A percentile compares a stretch with the other conserved stretches of the same genome.
These are phyloP conservation scores for Juglanconis sp. DNA, from an alignment of 2,329 filamentous ascomycete species.

Conservation along the genomic window DNA sequence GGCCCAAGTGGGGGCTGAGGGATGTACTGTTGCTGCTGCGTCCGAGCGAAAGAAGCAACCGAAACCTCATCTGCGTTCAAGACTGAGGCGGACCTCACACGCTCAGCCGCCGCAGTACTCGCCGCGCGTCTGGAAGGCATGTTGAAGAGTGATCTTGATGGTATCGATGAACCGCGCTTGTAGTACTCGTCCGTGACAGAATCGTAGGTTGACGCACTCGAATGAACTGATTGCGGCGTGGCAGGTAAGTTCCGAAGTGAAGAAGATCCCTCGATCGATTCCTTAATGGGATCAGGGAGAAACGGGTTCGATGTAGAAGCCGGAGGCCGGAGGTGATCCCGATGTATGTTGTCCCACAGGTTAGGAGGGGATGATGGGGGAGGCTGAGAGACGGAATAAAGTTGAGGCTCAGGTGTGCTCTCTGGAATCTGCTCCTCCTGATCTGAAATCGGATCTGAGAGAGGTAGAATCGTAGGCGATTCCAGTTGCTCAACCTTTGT, in stretches of 20 bases:
- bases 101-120: neutral
- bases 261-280: conserved; percentile 13
- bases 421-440: neutral
- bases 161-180: conserved; percentile 16
- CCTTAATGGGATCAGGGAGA: conserved; percentile 16
- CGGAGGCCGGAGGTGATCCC: neutral
- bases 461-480: neutral
- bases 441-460: neutral
- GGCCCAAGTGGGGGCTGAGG: conserved; percentile 6
- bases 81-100: conserved; percentile 2
- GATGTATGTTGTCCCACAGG: neutral
- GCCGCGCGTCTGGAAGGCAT: neutral
- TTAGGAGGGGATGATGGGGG: neutral
- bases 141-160: conserved; percentile 7
- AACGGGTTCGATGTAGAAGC: conserved; percentile 9
- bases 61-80: neutral
- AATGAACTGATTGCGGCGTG: conserved; percentile 13
- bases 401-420: conserved; percentile 5
- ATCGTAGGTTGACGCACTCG: conserved; percentile 15
- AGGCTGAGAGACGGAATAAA: neutral
- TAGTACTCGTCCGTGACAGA: conserved; percentile 11
- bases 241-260: conserved; percentile 8
- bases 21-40: neutral
- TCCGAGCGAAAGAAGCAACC: neutral
- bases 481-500: neutral